These are phyloP conservation scores for Xylona heveae DNA, from an alignment of 495 filamentous ascomycete genomes.

Conservation along the genomic window DNA sequence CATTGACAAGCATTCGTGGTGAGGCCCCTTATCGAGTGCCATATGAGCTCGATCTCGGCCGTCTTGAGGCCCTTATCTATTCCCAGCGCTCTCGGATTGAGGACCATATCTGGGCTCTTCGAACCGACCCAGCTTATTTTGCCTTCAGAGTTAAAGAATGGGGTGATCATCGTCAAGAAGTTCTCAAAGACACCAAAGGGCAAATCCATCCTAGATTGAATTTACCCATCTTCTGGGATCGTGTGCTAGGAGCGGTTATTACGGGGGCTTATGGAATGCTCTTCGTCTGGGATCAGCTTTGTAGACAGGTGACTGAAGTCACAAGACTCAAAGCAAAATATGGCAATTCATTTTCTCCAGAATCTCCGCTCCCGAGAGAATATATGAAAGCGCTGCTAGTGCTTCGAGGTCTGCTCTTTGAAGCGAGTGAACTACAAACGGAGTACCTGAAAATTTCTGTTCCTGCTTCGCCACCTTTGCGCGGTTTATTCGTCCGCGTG, in stretches of 20 bases:
- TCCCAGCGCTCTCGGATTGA: conserved; percentile 18
- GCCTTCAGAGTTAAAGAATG: conserved; percentile 12
- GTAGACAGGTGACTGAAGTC: conserved; percentile 13
- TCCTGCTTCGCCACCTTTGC: conserved; percentile 17
- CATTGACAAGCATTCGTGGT: conserved; percentile 14
- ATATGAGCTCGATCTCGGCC: conserved; percentile 17
- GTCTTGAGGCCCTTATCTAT: conserved; percentile 17
- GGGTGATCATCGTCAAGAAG: conserved; percentile 21
- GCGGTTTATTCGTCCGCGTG: conserved; percentile 11
- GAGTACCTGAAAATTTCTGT: conserved; percentile 7
- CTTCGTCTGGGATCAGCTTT: conserved; percentile 12
- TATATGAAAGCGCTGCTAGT: conserved; percentile 14
- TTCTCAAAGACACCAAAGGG: conserved; percentile 13
- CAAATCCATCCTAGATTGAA: conserved; percentile 12
- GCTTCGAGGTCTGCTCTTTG: conserved; percentile 15
- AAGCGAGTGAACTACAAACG: conserved; percentile 11
- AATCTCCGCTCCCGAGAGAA: conserved; percentile 17
- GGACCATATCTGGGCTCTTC: conserved; percentile 28
- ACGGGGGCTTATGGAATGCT: conserved; percentile 9
- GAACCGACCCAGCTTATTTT: conserved; percentile 36
- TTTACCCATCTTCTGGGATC: conserved; percentile 14
- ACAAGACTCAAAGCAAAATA: conserved; percentile 13
- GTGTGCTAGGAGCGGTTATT: conserved; percentile 13
- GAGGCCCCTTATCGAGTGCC: conserved; percentile 27
- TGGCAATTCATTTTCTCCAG: conserved; percentile 9